Evolutionary conservation across 2,329 filamentous ascomycete genomes (phyloP), one percentile per base, ranked within the genome.

Genomic region (Verticillium tricorpus): DNA sequence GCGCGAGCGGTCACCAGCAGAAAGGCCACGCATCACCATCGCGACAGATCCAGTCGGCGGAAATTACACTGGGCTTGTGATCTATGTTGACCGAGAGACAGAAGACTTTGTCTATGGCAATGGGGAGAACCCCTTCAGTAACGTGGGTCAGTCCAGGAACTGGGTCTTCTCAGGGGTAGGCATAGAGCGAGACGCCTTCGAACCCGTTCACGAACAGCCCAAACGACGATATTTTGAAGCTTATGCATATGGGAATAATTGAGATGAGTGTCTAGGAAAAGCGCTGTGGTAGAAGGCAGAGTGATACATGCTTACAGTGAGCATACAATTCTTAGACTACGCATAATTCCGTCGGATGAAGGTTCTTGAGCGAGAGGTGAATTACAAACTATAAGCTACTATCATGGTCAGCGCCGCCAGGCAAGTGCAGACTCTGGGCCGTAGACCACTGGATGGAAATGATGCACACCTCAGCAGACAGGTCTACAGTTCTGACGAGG

Each of bases 71-170:
- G 57, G 31, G 7, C 31, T 34, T 14, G 37, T 17, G 3, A 15
- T 65, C 5, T 60, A 40, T 37, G 28, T 64, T 1, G 60, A 62
- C 34, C 63, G 54, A 9, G 67, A 65, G 19, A 31, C 67, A 4
- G 7, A 61, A 1, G 55, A 66, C 12, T 70, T 70, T 59, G 56
- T 72, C 3, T 72, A 73, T 57, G 14, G 60, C 14, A 50, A 62
- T 8, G 69, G 68, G 31, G 58, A 60, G 28, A 70, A 68, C 59
- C 70, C 69, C 1, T 71, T 61, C 17, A 3, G 11, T 25, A 25
- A 54, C 50, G 50, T 25, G 15, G 50, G 50, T 15, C 50, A 31
- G n/a, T 15, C 15, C 6, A n/a, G 17, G 50, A 54, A 50, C 8
- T 5, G 50, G 19, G 25, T 54, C 14, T 54, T 22, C 8, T 50